A percentile compares a stretch with the other conserved stretches of the same genome.
Evolutionary conservation across 495 filamentous ascomycete species (phyloP).

Genomic region (Copromyces sp.): DNA sequence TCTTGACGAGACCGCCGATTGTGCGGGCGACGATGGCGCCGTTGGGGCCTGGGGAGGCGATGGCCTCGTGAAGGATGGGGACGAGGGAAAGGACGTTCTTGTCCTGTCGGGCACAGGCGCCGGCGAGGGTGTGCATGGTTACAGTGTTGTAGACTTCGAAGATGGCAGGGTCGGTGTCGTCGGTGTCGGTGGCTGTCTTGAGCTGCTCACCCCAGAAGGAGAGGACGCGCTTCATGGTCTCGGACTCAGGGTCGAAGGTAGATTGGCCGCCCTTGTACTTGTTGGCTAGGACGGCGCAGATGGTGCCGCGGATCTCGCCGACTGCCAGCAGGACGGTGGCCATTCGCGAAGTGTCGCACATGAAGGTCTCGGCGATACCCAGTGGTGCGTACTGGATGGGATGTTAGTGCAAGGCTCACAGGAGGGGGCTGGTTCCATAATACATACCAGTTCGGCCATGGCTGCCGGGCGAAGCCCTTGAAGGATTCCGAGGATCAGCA

Average conservation of each 20-base stretch:
- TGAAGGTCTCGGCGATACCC: conserved; percentile 15
- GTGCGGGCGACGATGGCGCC: conserved; percentile 20
- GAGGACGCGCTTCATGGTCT: conserved; percentile 12
- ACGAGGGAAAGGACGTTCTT: conserved; percentile 11
- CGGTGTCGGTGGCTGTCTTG: conserved; percentile 4
- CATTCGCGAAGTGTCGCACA: conserved; percentile 11
- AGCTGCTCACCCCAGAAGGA: conserved; percentile 16
- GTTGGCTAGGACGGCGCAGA: conserved; percentile 24
- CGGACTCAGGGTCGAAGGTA: conserved; percentile 18
- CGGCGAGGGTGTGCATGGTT: conserved; percentile 19
- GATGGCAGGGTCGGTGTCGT: conserved; percentile 2
- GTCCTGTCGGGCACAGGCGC: conserved; percentile 21
- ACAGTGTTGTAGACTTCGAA: conserved; percentile 15
- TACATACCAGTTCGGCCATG: conserved; percentile 27
- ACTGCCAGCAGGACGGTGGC: neutral
- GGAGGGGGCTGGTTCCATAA: neutral
- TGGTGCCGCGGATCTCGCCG: conserved; percentile 18
- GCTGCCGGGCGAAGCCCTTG: conserved; percentile 32
- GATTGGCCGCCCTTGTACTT: conserved; percentile 23
- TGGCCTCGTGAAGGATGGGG: conserved; percentile 12
- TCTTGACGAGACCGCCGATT: conserved; percentile 16
- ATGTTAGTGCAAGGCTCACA: conserved; percentile 4
- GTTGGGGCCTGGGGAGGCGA: conserved; percentile 8
- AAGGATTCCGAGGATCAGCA: conserved; percentile 33
- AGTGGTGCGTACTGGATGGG: conserved; percentile 13